Evolutionary conservation across 1,284 basidiomycete genomes (phyloP).

Genomic region (Tylopilus sp.): DNA sequence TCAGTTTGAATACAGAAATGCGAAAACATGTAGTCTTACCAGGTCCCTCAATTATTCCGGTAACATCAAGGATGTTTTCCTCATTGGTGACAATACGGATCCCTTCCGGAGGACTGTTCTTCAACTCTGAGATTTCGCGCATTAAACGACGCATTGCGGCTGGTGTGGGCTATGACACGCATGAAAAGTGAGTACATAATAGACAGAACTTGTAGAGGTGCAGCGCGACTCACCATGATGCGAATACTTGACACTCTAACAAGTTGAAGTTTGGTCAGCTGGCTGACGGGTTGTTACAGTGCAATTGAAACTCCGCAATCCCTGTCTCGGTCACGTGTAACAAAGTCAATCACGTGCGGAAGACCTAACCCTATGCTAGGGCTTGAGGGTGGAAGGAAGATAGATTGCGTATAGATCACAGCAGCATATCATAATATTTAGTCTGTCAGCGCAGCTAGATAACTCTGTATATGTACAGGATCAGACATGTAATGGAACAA

Average conservation of each 20-base stretch:
- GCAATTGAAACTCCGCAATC: constrained; percentile 27
- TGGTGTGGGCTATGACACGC: constrained; percentile 39
- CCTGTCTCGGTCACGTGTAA: constrained; percentile 25
- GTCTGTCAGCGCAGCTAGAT: constrained; percentile 28
- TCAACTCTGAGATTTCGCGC: constrained; percentile 76
- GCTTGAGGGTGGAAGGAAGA: neutral
- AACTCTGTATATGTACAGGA: constrained; percentile 18
- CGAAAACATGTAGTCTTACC: constrained; percentile 43
- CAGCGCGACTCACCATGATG: constrained; percentile 25
- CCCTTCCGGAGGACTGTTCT: constrained; percentile 79
- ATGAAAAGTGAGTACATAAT: neutral
- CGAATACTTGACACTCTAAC: constrained; percentile 2
- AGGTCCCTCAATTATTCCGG: constrained; percentile 74
- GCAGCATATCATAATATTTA: constrained; percentile 11
- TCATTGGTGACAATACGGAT: constrained; percentile 80
- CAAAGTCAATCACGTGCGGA: constrained; percentile 29
- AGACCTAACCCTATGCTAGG: constrained; percentile 14
- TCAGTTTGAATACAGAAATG: constrained; percentile 16
- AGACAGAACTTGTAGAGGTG: neutral
- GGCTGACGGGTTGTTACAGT: constrained; percentile 14
- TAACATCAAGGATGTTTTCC: constrained; percentile 78
- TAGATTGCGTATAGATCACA: constrained; percentile 11
- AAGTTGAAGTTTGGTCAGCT: constrained; percentile 12
- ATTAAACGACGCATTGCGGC: constrained; percentile 71
- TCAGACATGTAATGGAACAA: constrained; percentile 5